Percentiles rank a stretch among this genome's conserved stretches.
Conservation (phyloP, 306 rosid species). For the Spatholobus suberectus region DNA sequence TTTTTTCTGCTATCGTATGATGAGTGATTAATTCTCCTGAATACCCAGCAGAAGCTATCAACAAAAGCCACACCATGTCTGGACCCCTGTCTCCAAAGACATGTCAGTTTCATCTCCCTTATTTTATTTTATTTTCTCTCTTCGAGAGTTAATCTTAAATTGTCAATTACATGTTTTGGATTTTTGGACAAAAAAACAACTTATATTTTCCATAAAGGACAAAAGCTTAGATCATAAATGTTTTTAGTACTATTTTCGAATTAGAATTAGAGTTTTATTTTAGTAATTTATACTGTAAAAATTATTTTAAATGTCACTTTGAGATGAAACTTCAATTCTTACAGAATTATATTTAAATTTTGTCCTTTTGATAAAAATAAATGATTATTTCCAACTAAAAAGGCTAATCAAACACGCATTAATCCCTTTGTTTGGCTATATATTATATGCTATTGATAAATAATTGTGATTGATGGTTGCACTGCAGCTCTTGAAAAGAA, state of each 20-base stretch:
- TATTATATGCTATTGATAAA: neutral
- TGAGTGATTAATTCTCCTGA: slow-evolving; percentile 54
- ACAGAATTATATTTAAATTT: no score
- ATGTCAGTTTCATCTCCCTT: slow-evolving; percentile 38
- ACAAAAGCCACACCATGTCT: slow-evolving; percentile 55
- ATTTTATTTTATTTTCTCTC: neutral
- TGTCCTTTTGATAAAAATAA: no score
- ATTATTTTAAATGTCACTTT: no score
- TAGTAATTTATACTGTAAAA: no score
- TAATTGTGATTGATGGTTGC: neutral
- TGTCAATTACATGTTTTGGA: neutral
- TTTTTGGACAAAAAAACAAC: neutral
- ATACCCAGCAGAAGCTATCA: slow-evolving; percentile 35
- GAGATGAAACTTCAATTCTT: neutral
- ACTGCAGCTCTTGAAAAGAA: slow-evolving; percentile 56
- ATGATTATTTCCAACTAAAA: neutral
- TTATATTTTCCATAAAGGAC: neutral
- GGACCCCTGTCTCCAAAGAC: slow-evolving; percentile 46
- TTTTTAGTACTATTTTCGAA: no score
- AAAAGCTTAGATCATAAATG: neutral
- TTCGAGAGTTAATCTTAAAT: neutral
- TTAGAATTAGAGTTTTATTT: neutral
- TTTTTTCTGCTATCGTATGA: slow-evolving; percentile 49
- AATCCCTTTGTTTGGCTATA: neutral
- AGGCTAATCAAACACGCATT: neutral